Evolutionary conservation across 179 eudicot species (phyloP), one percentile per base, ranked within the genome.

Genomic region (Dionaea muscipula): DNA sequence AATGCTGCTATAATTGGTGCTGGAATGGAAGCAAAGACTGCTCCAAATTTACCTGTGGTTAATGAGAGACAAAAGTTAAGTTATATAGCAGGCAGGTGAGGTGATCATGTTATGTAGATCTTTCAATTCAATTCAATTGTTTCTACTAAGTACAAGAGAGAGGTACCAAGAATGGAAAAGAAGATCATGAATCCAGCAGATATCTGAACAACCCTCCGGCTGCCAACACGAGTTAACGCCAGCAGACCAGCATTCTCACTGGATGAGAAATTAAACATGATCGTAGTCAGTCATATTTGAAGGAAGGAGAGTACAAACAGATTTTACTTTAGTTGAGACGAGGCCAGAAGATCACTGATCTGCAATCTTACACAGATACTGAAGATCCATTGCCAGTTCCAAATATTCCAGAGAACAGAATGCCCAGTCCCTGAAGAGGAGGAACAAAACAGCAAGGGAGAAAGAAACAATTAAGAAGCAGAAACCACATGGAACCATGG

Each of bases 381-480:
- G 97, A 79, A 36, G 97, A 76, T 19, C 83, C 95, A 59, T 68
- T 83, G 45, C 94, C 97, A 47, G 97, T 86, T 61, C 97, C 97
- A 58, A 86, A 90, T 41, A 86, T 56, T 25, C 97, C 97, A 40
- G 89, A 83, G 64, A 90, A 63, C 56, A 90, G 65, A 65, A 90
- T 90, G 60, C 79, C 97, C 18, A 90, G 66, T 43, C 97, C 97
- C 97, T 89, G 60, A 23, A 50, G 54, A 27, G 8, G 35, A 31
- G 61, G 44, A 26, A 39, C 49, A 36, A 41, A 12, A 26, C 13
- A 15, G 27, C 18, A 9, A 50, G 10, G 56, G 10, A 50, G 16
- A 23, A 41, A 10, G 53, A 53, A 59, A 47, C 12, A 15, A 55
- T 14, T 22, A 21, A 59, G 27, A 40, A 61, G 54, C 59, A 59